Base-by-base conservation (phyloP, 2,329 filamentous ascomycete species). In the Thermothelomyces thermophilus region DNA sequence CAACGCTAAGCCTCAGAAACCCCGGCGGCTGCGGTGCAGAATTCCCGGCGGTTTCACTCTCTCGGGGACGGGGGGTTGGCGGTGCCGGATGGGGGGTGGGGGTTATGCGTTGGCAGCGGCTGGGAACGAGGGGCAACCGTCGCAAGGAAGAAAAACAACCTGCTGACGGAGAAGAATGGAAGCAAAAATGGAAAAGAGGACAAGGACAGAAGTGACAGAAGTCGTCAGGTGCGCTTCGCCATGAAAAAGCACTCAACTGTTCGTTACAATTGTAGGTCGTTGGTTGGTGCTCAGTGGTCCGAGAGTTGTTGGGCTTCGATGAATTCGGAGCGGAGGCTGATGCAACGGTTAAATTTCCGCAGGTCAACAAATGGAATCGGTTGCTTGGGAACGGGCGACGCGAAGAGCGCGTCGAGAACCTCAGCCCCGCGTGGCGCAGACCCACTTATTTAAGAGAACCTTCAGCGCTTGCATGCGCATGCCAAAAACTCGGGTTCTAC, bases 321-420 rank as follows among this genome's bases (percentile, higher is more conserved):
- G 34, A 41, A 5, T 41, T 35, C 33, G 33, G 41, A 22, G 16
- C 33, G 33, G 41, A 22, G 16, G 2, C 20, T 8, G 13, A 19
- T 16, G 30, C 28, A 43, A 28, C 44, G 36, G 28, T 42, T 41
- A 43, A 53, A 51, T 48, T 55, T 51, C 30, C 24, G 19, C 19
- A 43, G 52, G 53, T 59, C 57, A 59, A 59, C 57, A 59, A 55
- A 53, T 39, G 51, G 53, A 35, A 39, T 41, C 33, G 41, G 30
- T 50, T 45, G 28, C 28, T 28, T 42, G 14, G 48, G 43, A 22
- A 46, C 43, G 44, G 39, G 44, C 45, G 52, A 59, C 57, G 53
- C 55, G 55, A 42, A 36, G 46, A 52, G 22, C 56, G 56, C 56
- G 53, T 55, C 52, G 49, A 35, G 42, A 10, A 16, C 41, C 20